Evolutionary conservation across 345 rosid genomes (phyloP).

Genomic region (Lepidium africanum): DNA sequence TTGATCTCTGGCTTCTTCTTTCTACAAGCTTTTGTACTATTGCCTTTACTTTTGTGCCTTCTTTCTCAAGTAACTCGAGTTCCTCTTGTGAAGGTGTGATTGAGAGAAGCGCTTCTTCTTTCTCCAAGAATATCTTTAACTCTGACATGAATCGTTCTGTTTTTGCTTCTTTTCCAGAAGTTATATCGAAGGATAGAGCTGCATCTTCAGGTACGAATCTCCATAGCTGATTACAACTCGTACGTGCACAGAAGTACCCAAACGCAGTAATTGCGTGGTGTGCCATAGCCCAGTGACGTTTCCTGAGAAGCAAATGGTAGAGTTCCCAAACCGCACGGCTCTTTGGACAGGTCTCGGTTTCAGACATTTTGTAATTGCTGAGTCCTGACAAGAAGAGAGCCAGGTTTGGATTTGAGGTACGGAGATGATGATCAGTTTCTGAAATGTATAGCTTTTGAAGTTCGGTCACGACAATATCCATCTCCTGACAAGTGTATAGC

Average conservation of each 20-base stretch:
- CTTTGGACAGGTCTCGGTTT: slow-evolving; percentile 53
- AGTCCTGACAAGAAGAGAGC: slow-evolving; percentile 73
- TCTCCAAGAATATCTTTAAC: slow-evolving; percentile 74
- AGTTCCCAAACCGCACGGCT: slow-evolving; percentile 67
- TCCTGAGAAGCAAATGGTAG: slow-evolving; percentile 66
- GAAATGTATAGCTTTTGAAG: slow-evolving; percentile 59
- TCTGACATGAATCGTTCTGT: slow-evolving; percentile 72
- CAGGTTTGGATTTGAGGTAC: slow-evolving; percentile 52
- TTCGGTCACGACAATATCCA: slow-evolving; percentile 56
- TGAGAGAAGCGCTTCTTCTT: slow-evolving; percentile 52
- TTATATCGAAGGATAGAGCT: slow-evolving; percentile 65
- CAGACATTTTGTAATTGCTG: slow-evolving; percentile 49
- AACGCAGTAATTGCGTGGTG: slow-evolving; percentile 71
- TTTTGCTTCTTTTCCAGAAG: slow-evolving; percentile 47
- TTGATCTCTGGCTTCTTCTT: slow-evolving; percentile 25
- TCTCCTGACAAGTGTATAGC: slow-evolving; percentile 48
- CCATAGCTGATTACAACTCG: slow-evolving; percentile 78
- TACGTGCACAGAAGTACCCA: slow-evolving; percentile 79
- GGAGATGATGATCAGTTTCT: slow-evolving; percentile 21
- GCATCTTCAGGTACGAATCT: slow-evolving; percentile 78
- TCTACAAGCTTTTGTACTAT: slow-evolving; percentile 19
- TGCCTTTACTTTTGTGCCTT: slow-evolving; percentile 50
- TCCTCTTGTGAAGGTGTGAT: slow-evolving; percentile 34
- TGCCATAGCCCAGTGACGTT: slow-evolving; percentile 72
- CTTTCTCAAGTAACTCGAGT: slow-evolving; percentile 41